Evolutionary conservation across 768 basidiomycete species (phyloP).

Genomic region (Tricholoma matsutake): DNA sequence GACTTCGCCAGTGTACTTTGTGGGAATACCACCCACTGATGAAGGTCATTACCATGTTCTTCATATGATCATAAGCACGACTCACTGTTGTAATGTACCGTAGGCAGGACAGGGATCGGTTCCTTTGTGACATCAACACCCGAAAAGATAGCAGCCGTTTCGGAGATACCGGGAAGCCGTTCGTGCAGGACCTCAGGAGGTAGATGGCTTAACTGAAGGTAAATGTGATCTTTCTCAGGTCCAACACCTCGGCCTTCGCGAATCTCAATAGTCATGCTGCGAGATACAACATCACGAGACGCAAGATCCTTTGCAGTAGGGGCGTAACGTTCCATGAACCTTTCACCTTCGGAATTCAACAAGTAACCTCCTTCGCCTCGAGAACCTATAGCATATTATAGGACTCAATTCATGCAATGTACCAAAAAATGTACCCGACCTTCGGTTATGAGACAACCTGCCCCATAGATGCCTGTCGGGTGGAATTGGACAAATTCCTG

Average conservation of each 20-base stretch:
- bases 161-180: slow-evolving; percentile 97
- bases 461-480: slow-evolving; percentile 98
- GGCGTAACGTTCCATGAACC: slow-evolving; percentile 99
- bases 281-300: slow-evolving; percentile 98
- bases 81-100: slow-evolving; percentile 98
- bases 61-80: slow-evolving; percentile 8
- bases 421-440: slow-evolving; percentile 41
- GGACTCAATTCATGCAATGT: not conserved
- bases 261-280: slow-evolving; percentile 98
- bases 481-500: slow-evolving; percentile 99
- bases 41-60: slow-evolving; percentile 1
- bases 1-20: slow-evolving; percentile 97
- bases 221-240: slow-evolving; percentile 96
- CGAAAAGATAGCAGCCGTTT: slow-evolving; percentile 97
- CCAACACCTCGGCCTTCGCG: slow-evolving; percentile 99
- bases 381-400: slow-evolving; percentile 56
- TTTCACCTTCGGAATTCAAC: slow-evolving; percentile 96
- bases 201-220: slow-evolving; percentile 94
- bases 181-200: slow-evolving; percentile 95
- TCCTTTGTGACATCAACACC: slow-evolving; percentile 99
- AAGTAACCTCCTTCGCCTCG: slow-evolving; percentile 99
- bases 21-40: slow-evolving; percentile 98
- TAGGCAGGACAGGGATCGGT: slow-evolving; percentile 97
- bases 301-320: slow-evolving; percentile 99
- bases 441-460: slow-evolving; percentile 98